Evolutionary conservation across 768 basidiomycete genomes (phyloP), one percentile per base, ranked within the genome.

Genomic region (Phanerochaete carnosa): DNA sequence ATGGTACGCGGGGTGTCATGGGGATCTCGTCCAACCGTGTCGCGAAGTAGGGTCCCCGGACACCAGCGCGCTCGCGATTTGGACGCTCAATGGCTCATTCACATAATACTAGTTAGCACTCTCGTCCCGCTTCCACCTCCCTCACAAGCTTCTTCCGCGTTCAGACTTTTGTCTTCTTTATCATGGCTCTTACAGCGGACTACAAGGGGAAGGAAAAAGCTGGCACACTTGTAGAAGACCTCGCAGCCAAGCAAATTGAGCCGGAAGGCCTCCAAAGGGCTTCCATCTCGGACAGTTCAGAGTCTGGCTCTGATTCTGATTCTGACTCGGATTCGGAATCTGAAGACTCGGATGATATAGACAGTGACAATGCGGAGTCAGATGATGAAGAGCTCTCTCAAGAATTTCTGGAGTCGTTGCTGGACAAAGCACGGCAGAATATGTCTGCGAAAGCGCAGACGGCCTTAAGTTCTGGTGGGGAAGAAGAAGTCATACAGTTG

Each of bases 391-490:
- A 83, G 46, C 74, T 86, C 29, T 85, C 84, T 0, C 75, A 78
- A 39, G 84, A 86, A 65, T 85, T 85, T 61, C 77, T 91, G 5
- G 77, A 86, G 32, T 86, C 81, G 7, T 73, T 91, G 0, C 73
- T 93, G 13, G 80, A 85, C 62, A 83, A 81, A 58, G 90, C 89
- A 19, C 78, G 80, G 65, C 71, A 77, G 66, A 84, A 81, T 69
- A 81, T 78, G 22, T 28, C 28, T 7, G 15, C 62, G 60, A 65
- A 37, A 65, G 65, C 26, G 68, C 68, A 49, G 29, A 37, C 52
- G 26, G 29, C 39, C 8, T 39, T 28, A 9, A 49, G 32, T 50
- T 68, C 45, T 65, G 65, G 53, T 28, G 72, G 67, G 52, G 81
- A 82, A 58, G 85, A 86, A 61, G 83, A 84, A n/a, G 62, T 89